Evolutionary conservation across 768 basidiomycete species (phyloP).

Genomic region (Gelatoporia subvermispora): DNA sequence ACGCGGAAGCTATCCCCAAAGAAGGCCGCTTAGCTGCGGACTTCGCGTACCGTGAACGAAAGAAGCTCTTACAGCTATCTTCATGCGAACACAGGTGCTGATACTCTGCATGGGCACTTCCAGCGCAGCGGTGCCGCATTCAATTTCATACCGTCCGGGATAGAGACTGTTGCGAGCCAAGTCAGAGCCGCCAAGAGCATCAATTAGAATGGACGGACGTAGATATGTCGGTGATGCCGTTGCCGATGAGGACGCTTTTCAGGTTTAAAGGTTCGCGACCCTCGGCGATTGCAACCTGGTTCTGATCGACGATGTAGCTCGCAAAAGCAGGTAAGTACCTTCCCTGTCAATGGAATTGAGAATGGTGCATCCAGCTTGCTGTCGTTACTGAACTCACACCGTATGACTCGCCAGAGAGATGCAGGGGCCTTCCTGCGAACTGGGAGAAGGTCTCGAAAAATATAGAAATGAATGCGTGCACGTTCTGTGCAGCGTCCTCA

Average conservation of each 20-base stretch:
- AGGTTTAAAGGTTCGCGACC: slow-evolving; percentile 59
- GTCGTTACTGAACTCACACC: slow-evolving; percentile 58
- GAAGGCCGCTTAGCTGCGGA: not conserved
- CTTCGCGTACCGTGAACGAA: not conserved
- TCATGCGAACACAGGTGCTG: slow-evolving; percentile 50
- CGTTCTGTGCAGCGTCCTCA: slow-evolving; percentile 74
- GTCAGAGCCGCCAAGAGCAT: not conserved
- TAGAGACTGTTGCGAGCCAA: slow-evolving; percentile 26
- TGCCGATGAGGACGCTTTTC: slow-evolving; percentile 70
- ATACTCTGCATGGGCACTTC: slow-evolving; percentile 45
- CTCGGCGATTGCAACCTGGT: slow-evolving; percentile 43
- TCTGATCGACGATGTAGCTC: slow-evolving; percentile 71
- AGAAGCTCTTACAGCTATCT: slow-evolving; percentile 42
- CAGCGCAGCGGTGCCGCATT: slow-evolving; percentile 46
- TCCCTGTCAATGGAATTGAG: slow-evolving; percentile 35
- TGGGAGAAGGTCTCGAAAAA: slow-evolving; percentile 78
- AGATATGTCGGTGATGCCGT: slow-evolving; percentile 56
- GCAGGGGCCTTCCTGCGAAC: slow-evolving; percentile 63
- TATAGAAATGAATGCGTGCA: slow-evolving; percentile 70
- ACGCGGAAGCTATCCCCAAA: slow-evolving; percentile 48
- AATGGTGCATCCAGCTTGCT: not conserved
- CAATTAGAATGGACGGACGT: slow-evolving; percentile 31
- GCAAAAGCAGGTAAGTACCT: slow-evolving; percentile 74
- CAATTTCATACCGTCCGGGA: slow-evolving; percentile 41
- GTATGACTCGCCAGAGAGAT: slow-evolving; percentile 71